Base-by-base conservation (phyloP, 768 basidiomycete species). In the Lactarius vividus region DNA sequence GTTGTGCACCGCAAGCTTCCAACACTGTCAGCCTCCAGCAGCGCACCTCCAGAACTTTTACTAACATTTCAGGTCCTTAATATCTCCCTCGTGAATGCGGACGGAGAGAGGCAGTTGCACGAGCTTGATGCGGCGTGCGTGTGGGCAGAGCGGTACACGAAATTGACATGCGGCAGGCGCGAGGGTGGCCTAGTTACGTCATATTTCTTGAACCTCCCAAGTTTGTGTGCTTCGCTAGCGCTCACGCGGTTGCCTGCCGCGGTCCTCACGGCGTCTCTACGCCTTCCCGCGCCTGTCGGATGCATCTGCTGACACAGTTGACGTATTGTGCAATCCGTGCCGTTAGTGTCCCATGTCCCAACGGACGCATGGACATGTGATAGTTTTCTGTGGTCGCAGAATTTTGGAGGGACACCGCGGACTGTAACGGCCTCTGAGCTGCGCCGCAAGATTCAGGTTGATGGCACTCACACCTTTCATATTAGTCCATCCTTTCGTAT, bases 111-210 rank as follows among this genome's bases (percentile, higher is more conserved):
- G 37, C 13, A 39, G 67, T 74, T 70, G 64, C 68, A 73, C 72
- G 62, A 78, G 72, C 70, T 80, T 78, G 65, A 74, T 80, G 11
- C 35, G 11, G 7, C 35, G 35, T 11, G 35, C 3, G 35, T 92
- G 65, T 80, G 91, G 52, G 85, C 88, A 40, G 79, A 88, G 8
- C 42, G 20, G 42, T 94, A 88, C 77, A 79, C 96, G 67, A 88
- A 92, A 85, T 96, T 69, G 96, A 96, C 72, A 76, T 87, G 16
- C 96, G 95, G 88, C 81, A n/a, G 3, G 42, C 20, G 95, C 59
- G 96, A 98, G 77, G 88, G 91, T 57, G 90, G 97, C 75, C 85
- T 95, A 74, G 83, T 96, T 71, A 91, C 91, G 87, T 93, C 42
- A 94, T 98, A 67, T 96, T 96, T 76, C 84, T 95, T 39, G 91